phyloP scores from a whole-genome alignment of 148 eudicot genomes.

The Chenopodium quinoa region DNA sequence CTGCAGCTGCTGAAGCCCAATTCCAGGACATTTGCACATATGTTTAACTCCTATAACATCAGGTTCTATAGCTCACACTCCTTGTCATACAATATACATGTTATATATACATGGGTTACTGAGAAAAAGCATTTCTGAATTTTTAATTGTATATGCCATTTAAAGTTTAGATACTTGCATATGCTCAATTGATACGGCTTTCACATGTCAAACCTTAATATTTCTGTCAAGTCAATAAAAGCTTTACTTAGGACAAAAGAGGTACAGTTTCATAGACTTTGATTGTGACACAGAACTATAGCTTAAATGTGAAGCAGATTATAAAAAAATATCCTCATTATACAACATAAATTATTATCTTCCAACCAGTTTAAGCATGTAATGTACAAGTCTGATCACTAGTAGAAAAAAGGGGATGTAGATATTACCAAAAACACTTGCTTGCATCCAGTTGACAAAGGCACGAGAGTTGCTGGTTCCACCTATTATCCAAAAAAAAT shows the following conservation, averaged over 20 bases:
- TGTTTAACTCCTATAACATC: not conserved
- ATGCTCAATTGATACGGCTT: not conserved
- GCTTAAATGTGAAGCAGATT: not conserved
- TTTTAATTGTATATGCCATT: too few species aligned
- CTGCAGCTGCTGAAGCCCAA: not conserved
- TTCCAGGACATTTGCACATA: not conserved
- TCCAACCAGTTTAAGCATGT: not conserved
- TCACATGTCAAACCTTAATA: not conserved
- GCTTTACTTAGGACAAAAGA: not conserved
- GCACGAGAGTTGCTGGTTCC: slow-evolving; percentile 92
- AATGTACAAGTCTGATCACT: not conserved
- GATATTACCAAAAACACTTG: slow-evolving; percentile 86
- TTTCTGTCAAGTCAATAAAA: not conserved
- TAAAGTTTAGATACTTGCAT: not conserved
- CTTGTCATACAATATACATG: not conserved
- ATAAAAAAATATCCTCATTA: not conserved
- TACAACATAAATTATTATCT: not conserved
- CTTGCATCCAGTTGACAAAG: slow-evolving; percentile 90
- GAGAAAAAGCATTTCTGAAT: not conserved
- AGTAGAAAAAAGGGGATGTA: not conserved
- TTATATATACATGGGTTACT: not conserved
- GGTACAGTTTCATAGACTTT: not conserved
- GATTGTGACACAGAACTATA: not conserved
- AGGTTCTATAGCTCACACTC: not conserved
- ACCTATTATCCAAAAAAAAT: slow-evolving; percentile 45